Conservation (phyloP, 2,329 filamentous ascomycete genomes). For the Colletotrichum sp. region DNA sequence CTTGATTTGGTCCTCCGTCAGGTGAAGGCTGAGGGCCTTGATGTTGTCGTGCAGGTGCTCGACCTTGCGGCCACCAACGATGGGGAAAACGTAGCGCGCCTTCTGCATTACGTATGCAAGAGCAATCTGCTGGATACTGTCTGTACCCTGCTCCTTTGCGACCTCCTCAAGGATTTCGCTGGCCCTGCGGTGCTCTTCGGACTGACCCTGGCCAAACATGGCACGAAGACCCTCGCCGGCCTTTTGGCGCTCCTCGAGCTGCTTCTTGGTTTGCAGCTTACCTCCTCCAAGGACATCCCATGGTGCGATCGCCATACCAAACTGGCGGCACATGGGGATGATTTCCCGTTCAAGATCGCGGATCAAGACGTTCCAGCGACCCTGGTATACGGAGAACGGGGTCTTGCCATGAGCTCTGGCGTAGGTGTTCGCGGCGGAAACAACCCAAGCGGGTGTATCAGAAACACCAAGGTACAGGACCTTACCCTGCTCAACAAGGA, state of each 20-base stretch:
- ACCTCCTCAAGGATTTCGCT: conserved; percentile 65
- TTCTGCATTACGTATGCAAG: conserved; percentile 59
- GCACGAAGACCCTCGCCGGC: conserved; percentile 44
- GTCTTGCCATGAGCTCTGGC: conserved; percentile 38
- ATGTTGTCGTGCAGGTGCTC: conserved; percentile 62
- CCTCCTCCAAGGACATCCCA: conserved; percentile 66
- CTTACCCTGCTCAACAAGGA: conserved; percentile 44
- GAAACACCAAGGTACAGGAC: conserved; percentile 46
- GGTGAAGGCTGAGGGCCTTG: conserved; percentile 52
- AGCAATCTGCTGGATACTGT: conserved; percentile 62
- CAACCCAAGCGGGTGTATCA: conserved; percentile 46
- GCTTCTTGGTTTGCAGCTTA: conserved; percentile 48
- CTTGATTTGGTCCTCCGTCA: conserved; percentile 57
- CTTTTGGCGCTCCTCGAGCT: conserved; percentile 33
- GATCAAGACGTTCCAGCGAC: conserved; percentile 37
- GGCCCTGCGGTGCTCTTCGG: conserved; percentile 55
- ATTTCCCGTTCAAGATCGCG: conserved; percentile 47
- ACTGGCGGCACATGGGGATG: conserved; percentile 44
- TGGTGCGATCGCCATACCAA: conserved; percentile 58
- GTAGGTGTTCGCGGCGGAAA: conserved; percentile 42
- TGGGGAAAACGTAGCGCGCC: conserved; percentile 57
- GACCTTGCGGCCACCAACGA: conserved; percentile 57
- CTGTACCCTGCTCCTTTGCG: conserved; percentile 59
- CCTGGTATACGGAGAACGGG: conserved; percentile 45
- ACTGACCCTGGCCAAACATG: conserved; percentile 35